These are phyloP conservation scores for Gleditsia sinensis DNA, from an alignment of 306 rosid species.

Conservation along the genomic window DNA sequence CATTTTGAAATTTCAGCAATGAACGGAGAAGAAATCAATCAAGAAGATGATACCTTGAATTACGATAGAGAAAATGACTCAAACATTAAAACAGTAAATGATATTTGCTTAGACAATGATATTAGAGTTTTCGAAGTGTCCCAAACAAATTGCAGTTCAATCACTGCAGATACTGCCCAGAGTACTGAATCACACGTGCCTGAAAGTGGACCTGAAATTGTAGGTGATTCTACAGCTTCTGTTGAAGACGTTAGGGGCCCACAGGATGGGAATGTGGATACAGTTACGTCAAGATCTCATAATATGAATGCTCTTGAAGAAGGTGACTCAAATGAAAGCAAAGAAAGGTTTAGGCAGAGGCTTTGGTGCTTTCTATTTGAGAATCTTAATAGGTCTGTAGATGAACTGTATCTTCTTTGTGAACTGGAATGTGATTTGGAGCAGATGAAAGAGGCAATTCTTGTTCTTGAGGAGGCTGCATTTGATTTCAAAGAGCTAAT, in stretches of 20 bases:
- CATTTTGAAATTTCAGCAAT: slow-evolving; percentile 30
- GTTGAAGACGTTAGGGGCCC: slow-evolving; percentile 46
- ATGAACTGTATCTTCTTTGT: slow-evolving; percentile 98
- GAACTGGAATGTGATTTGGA: slow-evolving; percentile 94
- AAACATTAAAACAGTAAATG: slow-evolving; percentile 39
- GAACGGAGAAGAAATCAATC: slow-evolving; percentile 40
- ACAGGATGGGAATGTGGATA: slow-evolving; percentile 38
- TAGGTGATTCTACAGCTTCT: slow-evolving; percentile 39
- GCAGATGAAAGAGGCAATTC: slow-evolving; percentile 98
- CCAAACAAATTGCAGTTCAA: slow-evolving; percentile 38
- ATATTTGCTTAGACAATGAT: slow-evolving; percentile 34
- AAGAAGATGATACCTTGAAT: slow-evolving; percentile 38
- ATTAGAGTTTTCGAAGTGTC: slow-evolving; percentile 31
- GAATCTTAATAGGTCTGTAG: slow-evolving; percentile 98
- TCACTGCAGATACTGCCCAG: slow-evolving; percentile 27
- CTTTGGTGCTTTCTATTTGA: slow-evolving; percentile 99
- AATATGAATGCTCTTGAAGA: slow-evolving; percentile 59
- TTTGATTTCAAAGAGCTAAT: slow-evolving; percentile 90
- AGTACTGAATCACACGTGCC: slow-evolving; percentile 41
- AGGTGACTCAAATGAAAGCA: slow-evolving; percentile 76
- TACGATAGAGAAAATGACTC: slow-evolving; percentile 44
- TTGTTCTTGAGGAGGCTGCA: slow-evolving; percentile 96
- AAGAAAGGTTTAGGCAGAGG: slow-evolving; percentile 96
- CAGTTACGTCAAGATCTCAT: slow-evolving; percentile 49
- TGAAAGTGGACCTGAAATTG: slow-evolving; percentile 38